Base-by-base conservation (phyloP, 1,284 basidiomycete genomes). In the Exobasidium rhododendri region DNA sequence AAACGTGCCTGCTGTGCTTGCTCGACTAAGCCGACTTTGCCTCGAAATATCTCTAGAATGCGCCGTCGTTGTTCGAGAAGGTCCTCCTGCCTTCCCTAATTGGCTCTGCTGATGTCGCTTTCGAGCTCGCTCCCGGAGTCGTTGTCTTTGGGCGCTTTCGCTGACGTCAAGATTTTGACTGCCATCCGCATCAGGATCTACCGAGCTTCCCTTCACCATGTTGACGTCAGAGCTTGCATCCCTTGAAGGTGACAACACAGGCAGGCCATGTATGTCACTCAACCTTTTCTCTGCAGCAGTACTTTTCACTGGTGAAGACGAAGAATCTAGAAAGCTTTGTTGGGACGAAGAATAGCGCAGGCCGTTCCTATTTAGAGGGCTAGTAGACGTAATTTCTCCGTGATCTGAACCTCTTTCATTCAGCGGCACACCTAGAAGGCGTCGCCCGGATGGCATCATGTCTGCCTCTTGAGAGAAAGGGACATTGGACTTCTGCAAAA, bases 11-110 rank as follows among this genome's bases (percentile, higher is more conserved):
- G 62, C 61, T 0, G 73, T 73, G 5, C 65, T 67, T 2, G 64
- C 67, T 26, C 67, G 62, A 47, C 71, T 73, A 50, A 72, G 59
- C 6, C 73, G 56, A 32, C 67, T 71, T 44, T 71, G 67, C 32
- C 71, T 62, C 14, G 71, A 74, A 31, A 56, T 45, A 20, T 70
- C 70, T 14, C 69, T 65, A 14, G 26, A 51, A 29, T 70, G 69
- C 61, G n/a, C n/a, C 64, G 55, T 58, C 44, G 11, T 63, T 54
- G 5, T 61, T 58, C 6, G 63, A 57, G 17, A 59, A 31, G 7
- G 26, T n/a, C 53, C 22, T 40, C 32, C 22, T 13, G 14, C 53
- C 14, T 55, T n/a, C 20, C 29, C 29, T 20, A 22, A 4, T 22
- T 30, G 4, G 24, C 5, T 40, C 20, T 29, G 22, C 3, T 24